Percentiles rank a stretch among this genome's conserved stretches.
Evolutionary conservation across 768 basidiomycete species (phyloP).

Genomic region (Hemileccinum rubropunctum): DNA sequence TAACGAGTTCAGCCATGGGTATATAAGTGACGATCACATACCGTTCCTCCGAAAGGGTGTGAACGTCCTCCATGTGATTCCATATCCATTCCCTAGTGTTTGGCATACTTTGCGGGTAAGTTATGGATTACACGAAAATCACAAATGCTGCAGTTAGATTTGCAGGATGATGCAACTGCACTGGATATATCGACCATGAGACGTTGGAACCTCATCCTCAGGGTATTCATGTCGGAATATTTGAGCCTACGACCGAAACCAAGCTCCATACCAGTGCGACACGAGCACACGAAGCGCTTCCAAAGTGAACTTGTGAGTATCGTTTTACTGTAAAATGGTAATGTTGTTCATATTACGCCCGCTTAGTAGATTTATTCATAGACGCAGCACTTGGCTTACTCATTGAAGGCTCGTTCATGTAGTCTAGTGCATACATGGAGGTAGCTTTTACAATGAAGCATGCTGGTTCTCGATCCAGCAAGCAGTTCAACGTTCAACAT

Average conservation of each 20-base stretch:
- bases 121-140: conserved; percentile 3
- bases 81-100: conserved; percentile 83
- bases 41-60: conserved; percentile 87
- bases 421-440: not conserved
- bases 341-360: conserved; percentile 3
- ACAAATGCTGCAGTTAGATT: not conserved
- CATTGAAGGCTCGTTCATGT: not conserved
- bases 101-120: conserved; percentile 82
- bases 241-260: conserved; percentile 61
- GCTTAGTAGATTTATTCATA: conserved; percentile 20
- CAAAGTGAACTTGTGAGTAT: conserved; percentile 48
- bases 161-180: conserved; percentile 85
- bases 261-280: conserved; percentile 25
- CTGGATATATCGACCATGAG: conserved; percentile 83
- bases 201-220: conserved; percentile 84
- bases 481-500: not conserved
- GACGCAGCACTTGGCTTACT: not conserved
- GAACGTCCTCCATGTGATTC: conserved; percentile 84
- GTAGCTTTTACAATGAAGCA: not conserved
- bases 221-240: conserved; percentile 91
- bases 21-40: conserved; percentile 90
- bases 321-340: not conserved
- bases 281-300: conserved; percentile 35
- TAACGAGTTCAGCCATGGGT: conserved; percentile 42
- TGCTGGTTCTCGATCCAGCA: not conserved